Conservation (phyloP, 2,329 filamentous ascomycete species). For the Spiromastix sp. region DNA sequence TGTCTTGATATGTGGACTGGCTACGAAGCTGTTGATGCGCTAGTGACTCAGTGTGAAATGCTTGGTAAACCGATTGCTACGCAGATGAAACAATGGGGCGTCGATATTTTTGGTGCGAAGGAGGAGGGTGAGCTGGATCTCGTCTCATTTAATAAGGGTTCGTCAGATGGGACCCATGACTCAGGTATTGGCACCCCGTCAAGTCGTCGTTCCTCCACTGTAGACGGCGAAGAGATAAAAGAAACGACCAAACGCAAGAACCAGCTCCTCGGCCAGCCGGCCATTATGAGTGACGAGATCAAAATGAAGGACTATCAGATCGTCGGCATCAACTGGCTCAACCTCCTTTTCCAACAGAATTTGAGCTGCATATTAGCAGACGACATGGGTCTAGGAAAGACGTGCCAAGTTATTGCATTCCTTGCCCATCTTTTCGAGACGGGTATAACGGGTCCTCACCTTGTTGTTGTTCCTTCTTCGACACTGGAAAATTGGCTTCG, state of each 20-base stretch:
- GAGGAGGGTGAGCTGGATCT: constrained; percentile 52
- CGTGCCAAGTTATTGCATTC: constrained; percentile 90
- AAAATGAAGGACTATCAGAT: constrained; percentile 88
- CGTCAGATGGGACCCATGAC: constrained; percentile 41
- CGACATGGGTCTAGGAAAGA: constrained; percentile 94
- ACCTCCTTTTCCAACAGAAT: constrained; percentile 65
- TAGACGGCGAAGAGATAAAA: constrained; percentile 36
- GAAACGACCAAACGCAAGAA: constrained; percentile 26
- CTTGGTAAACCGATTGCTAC: constrained; percentile 57
- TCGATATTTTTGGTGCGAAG: constrained; percentile 52
- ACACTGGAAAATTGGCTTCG: constrained; percentile 92
- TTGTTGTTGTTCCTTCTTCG: constrained; percentile 85
- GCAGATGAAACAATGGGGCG: constrained; percentile 58
- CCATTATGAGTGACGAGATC: constrained; percentile 64
- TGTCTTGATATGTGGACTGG: constrained; percentile 65
- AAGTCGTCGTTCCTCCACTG: constrained; percentile 31
- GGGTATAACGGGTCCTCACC: constrained; percentile 57
- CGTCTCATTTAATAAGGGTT: constrained; percentile 40
- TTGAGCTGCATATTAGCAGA: constrained; percentile 89
- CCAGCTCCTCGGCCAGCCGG: constrained; percentile 55
- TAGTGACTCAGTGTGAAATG: constrained; percentile 65
- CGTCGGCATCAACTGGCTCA: constrained; percentile 90
- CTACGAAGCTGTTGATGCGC: constrained; percentile 71
- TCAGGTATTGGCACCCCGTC: constrained; percentile 58
- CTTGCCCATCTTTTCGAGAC: constrained; percentile 71